Conservation (phyloP, 2,329 filamentous ascomycete species). For the Neoarthrinium moseri region DNA sequence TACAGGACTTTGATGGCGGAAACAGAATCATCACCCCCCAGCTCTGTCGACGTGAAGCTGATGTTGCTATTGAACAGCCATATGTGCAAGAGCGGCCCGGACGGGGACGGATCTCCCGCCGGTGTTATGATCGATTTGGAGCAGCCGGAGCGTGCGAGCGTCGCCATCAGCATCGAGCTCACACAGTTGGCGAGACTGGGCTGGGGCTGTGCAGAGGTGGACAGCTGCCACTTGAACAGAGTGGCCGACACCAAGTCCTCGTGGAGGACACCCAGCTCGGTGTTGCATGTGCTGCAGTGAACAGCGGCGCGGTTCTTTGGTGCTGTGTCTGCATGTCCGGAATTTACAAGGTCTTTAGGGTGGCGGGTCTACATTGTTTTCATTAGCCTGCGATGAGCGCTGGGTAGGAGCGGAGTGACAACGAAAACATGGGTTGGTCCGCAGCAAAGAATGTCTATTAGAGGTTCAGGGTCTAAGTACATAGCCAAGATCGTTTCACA, state of each 20-base stretch:
- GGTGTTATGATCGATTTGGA: conserved; percentile 55
- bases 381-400: too few species aligned
- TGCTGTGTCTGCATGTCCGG: too few species aligned
- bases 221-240: conserved; percentile 58
- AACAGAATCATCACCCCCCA: conserved; percentile 10
- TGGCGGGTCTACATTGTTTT: too few species aligned
- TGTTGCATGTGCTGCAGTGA: conserved; percentile 44
- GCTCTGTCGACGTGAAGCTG: conserved; percentile 44
- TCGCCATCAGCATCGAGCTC: conserved; percentile 50
- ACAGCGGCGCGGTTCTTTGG: conserved; percentile 20
- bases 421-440: too few species aligned
- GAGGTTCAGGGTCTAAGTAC: not conserved
- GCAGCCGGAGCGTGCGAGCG: conserved; percentile 54
- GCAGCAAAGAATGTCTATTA: not conserved
- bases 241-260: conserved; percentile 43
- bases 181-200: conserved; percentile 50
- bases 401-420: too few species aligned
- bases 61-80: conserved; percentile 60
- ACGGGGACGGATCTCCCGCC: conserved; percentile 13
- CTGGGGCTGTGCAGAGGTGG: conserved; percentile 30
- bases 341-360: too few species aligned
- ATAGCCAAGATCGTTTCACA: not conserved
- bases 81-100: conserved; percentile 37
- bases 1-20: conserved; percentile 55
- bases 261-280: conserved; percentile 48